These are phyloP conservation scores for Malassezia brasiliensis DNA, from an alignment of 1,284 basidiomycete genomes.

Conservation along the genomic window DNA sequence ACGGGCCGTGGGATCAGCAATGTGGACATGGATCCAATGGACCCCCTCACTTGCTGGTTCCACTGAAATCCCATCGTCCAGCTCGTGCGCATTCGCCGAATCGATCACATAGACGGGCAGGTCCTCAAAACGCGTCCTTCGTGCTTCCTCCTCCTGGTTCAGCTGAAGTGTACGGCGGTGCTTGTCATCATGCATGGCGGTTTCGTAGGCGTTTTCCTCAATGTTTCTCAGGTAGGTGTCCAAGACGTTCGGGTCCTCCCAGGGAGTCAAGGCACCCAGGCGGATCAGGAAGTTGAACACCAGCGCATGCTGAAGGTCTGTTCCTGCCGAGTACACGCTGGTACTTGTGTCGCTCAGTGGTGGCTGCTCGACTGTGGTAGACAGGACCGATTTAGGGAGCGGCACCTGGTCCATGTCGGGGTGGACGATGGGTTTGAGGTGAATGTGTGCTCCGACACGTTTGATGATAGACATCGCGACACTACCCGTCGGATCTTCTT, in stretches of 20 bases:
- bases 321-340: constrained; percentile 11
- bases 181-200: background rate
- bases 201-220: background rate
- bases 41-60: constrained; percentile 44
- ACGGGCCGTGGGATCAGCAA: constrained; percentile 80
- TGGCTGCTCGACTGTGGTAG: background rate
- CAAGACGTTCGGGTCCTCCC: constrained; percentile 28
- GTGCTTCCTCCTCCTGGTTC: constrained; percentile 1
- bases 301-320: constrained; percentile 28
- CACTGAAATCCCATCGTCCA: constrained; percentile 88
- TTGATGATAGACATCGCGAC: constrained; percentile 60
- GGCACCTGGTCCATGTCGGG: background rate
- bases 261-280: constrained; percentile 27
- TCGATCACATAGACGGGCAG: constrained; percentile 80
- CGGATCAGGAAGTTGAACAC: constrained; percentile 24
- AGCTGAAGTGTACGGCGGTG: background rate
- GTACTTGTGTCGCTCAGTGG: constrained; percentile 8
- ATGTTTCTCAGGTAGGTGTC: constrained; percentile 22
- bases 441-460: constrained; percentile 49
- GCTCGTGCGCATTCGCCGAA: constrained; percentile 67
- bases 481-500: constrained; percentile 58
- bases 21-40: constrained; percentile 79
- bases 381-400: background rate
- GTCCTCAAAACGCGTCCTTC: constrained; percentile 56
- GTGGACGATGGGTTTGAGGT: constrained; percentile 16